A percentile compares a stretch with the other conserved stretches of the same genome.
Conservation (phyloP, 495 filamentous ascomycete species). For the Podospora sp. region DNA sequence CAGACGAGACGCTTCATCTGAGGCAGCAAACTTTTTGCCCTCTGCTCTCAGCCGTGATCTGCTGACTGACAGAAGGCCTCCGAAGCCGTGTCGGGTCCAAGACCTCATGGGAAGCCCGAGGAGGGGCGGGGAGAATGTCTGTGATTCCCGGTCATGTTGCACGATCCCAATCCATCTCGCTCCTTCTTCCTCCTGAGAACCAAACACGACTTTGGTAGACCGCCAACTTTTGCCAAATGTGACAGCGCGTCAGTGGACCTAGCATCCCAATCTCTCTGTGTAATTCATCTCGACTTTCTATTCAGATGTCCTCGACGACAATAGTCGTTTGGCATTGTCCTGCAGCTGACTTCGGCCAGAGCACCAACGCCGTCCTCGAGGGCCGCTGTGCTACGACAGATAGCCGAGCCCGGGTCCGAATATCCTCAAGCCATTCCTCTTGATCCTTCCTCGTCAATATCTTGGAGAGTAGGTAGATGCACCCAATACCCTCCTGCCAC, state of each 20-base stretch:
- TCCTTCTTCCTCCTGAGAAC: background rate
- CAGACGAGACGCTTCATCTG: background rate
- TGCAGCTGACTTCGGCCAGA: background rate
- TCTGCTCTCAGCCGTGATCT: background rate
- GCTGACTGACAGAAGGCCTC: background rate
- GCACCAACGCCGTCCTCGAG: background rate
- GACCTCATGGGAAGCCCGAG: background rate
- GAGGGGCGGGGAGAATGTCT: background rate
- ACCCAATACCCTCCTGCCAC: background rate
- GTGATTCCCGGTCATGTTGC: background rate
- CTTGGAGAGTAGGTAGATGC: background rate
- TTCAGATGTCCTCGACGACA: background rate
- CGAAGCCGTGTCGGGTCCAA: background rate
- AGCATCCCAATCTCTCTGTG: background rate
- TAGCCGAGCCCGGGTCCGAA: background rate
- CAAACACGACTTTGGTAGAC: background rate
- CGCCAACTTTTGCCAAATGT: background rate
- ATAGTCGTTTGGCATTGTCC: background rate
- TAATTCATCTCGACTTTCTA: background rate
- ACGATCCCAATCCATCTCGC: constrained; percentile 1
- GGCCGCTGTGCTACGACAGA: background rate
- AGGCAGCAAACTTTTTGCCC: background rate
- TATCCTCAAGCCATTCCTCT: background rate
- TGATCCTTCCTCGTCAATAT: background rate
- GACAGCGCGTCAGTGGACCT: background rate